Base-by-base conservation (phyloP, 2,329 filamentous ascomycete species). In the Pseudocercospora fuligena region DNA sequence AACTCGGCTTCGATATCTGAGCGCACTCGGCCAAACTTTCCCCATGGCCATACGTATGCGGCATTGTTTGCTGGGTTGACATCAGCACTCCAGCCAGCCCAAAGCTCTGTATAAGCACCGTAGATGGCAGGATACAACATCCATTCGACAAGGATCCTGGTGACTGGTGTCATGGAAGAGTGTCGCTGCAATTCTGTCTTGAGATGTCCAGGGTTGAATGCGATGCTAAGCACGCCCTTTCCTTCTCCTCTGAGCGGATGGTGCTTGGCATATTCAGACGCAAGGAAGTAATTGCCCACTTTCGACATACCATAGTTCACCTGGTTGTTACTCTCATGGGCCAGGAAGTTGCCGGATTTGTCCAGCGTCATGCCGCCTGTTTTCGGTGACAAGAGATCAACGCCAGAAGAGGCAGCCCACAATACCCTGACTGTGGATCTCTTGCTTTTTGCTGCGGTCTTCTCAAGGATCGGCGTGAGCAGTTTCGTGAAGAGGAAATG, bases 51-150 rank as follows among this genome's bases (percentile, higher is more conserved):
- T n/a, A 77, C 66, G 51, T 77, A 78, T 60, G 54, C 66, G 9
- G 72, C 74, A 46, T 65, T 70, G 31, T 74, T 72, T 68, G 75
- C 74, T 63, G 49, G 70, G 3, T 70, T 73, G 12, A 72, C 68
- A 60, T 75, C 74, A 51, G 65, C 51, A 31, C 67, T 66, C 70
- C 71, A 75, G 0, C 74, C 76, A 9, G 74, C 74, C 40, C 70
- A 78, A 19, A 79, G 62, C 64, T 77, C 75, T 1, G 77, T 79
- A 47, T 78, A 78, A 16, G 70, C 77, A 1, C 77, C 77, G 23
- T 69, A 73, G 3, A 69, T 63, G 0, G 73, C 63, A 25, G 68
- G 70, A 56, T 76, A 75, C 1, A 73, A 36, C 23, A 77, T n/a
- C 27, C 62, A 49, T 6, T 40, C 56, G 0, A 63, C 67, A 2